Base-by-base conservation (phyloP, 2,329 filamentous ascomycete genomes). In the Talaromyces sp. region DNA sequence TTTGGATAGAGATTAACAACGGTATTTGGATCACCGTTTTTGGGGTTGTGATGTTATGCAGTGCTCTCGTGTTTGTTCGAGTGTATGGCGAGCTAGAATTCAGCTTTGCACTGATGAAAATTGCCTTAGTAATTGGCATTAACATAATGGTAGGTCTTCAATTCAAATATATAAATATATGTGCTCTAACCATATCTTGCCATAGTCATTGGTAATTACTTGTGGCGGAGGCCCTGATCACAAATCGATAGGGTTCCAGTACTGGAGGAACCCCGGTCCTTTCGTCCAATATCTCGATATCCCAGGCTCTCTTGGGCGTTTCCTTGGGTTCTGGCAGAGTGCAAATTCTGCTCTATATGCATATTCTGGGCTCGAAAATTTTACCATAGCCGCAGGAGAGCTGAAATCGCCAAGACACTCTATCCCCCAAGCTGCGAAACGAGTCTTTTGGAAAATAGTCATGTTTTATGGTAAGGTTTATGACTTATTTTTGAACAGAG, bases 381-480 rank as follows among this genome's bases (percentile, higher is more conserved):
- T 85, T 55, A 78, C 84, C 38, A 81, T 83, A 32, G 80, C 81
- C 4, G 83, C 79, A 26, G 84, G 83, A 7, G 85, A 87, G 66
- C 85, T 85, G 77, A 75, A 82, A 63, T 80, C 74, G 13, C 85
- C 82, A 1, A 78, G 84, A 17, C 77, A 79, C 50, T 86, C 85
- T 63, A 75, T 88, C 8, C 85, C 85, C 11, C 81, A 76, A n/a
- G 85, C 85, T 1, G 82, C 82, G 0, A 79, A 81, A 21, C 78
- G 82, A 10, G 85, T 83, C 70, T 84, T 87, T 71, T 85, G 80
- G 69, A 84, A 85, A 13, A 77, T 87, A 11, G 73, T 86, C 14
- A 77, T 86, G 69, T 86, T 87, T 75, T 87, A 86, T 69, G 86
- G 77, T 81, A 29, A 29, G 24, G 11, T 46, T 8, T 17, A 38